Evolutionary conservation across 495 filamentous ascomycete genomes (phyloP).

Genomic region (Penicillium psychrofluorescens): DNA sequence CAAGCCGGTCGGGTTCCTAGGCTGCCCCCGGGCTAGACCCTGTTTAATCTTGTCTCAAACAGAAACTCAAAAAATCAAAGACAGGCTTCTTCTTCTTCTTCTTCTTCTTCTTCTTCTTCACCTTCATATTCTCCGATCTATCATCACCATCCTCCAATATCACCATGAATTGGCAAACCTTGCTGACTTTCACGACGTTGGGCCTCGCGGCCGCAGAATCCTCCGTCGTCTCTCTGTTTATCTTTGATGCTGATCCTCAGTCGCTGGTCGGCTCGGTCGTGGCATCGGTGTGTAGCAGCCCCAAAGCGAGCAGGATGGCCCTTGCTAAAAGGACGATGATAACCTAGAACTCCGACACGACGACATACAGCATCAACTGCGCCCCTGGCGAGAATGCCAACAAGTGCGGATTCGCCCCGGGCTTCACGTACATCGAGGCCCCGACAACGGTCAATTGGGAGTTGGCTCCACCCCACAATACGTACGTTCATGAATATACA

Average conservation of each 20-base stretch:
- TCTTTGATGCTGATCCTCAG: slow-evolving; percentile 27
- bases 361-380: slow-evolving; percentile 35
- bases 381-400: slow-evolving; percentile 18
- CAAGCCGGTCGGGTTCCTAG: too few species aligned
- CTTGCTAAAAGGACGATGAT: not conserved
- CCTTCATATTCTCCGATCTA: too few species aligned
- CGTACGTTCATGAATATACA: slow-evolving; percentile 5
- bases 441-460: slow-evolving; percentile 14
- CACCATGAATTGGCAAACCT: too few species aligned
- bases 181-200: not conserved
- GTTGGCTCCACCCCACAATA: slow-evolving; percentile 5
- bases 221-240: slow-evolving; percentile 25
- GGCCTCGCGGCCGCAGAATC: slow-evolving; percentile 22
- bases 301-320: not conserved
- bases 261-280: slow-evolving; percentile 34
- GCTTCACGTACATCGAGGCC: slow-evolving; percentile 23
- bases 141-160: too few species aligned
- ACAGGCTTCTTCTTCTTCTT: too few species aligned
- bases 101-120: too few species aligned
- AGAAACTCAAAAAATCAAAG: too few species aligned
- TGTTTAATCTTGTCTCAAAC: too few species aligned
- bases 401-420: slow-evolving; percentile 28
- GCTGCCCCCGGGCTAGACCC: too few species aligned
- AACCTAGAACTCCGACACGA: slow-evolving; percentile 23
- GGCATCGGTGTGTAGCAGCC: slow-evolving; percentile 12